These are phyloP conservation scores for Penicillium parvum DNA, from an alignment of 495 filamentous ascomycete genomes.

Conservation along the genomic window DNA sequence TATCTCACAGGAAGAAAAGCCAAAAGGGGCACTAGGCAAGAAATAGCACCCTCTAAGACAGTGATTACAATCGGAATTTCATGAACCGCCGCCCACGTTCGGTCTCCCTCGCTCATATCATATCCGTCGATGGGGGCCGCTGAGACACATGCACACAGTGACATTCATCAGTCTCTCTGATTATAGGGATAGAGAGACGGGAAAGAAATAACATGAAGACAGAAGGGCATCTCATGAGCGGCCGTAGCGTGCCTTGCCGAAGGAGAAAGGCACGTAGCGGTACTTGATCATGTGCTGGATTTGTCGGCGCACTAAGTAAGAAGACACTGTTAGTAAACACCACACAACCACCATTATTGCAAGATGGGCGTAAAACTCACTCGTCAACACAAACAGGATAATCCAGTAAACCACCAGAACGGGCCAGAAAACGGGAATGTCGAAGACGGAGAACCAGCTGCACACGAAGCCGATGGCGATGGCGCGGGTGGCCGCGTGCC, in stretches of 20 bases:
- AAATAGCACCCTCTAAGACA: slow-evolving; percentile 12
- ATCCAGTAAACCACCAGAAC: slow-evolving; percentile 98
- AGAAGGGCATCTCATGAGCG: slow-evolving; percentile 28
- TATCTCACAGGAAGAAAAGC: slow-evolving; percentile 24
- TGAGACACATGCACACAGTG: slow-evolving; percentile 16
- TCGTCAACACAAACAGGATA: slow-evolving; percentile 90
- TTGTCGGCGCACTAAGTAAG: slow-evolving; percentile 80
- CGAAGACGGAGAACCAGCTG: slow-evolving; percentile 88
- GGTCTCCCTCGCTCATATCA: slow-evolving; percentile 10
- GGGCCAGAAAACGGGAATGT: slow-evolving; percentile 98
- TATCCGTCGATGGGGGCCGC: slow-evolving; percentile 14
- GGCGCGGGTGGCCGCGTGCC: slow-evolving; percentile 89
- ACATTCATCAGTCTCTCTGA: slow-evolving; percentile 11
- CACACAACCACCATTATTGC: not conserved
- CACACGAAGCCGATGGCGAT: slow-evolving; percentile 79
- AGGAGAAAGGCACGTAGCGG: slow-evolving; percentile 92
- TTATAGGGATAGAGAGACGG: slow-evolving; percentile 15
- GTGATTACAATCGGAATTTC: too few relatives aligned
- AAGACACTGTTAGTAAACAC: not conserved
- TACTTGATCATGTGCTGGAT: slow-evolving; percentile 99
- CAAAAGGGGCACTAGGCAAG: slow-evolving; percentile 2
- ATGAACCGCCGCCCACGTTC: slow-evolving; percentile 11
- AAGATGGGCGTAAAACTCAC: slow-evolving; percentile 52
- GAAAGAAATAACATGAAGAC: slow-evolving; percentile 1
- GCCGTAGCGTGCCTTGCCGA: slow-evolving; percentile 82